Percentiles rank a stretch among this genome's conserved stretches.
phyloP scores from a whole-genome alignment of 2,329 filamentous ascomycete genomes.

The Coniochaeta sp. region DNA sequence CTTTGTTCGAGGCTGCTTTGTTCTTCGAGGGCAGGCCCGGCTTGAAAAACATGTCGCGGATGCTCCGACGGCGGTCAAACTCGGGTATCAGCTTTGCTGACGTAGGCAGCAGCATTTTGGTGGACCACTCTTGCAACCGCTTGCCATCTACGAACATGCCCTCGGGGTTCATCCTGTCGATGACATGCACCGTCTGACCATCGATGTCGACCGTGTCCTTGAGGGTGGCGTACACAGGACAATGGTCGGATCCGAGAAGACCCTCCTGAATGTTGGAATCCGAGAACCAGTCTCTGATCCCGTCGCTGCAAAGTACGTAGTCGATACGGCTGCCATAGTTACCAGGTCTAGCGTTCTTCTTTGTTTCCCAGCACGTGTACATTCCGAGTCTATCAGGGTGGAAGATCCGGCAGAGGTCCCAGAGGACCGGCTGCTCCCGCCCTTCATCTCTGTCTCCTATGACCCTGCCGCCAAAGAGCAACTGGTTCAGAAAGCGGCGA shows the following conservation, averaged over 20 bases:
- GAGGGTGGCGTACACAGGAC: conserved; percentile 76
- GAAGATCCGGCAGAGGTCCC: conserved; percentile 77
- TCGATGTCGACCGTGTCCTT: conserved; percentile 51
- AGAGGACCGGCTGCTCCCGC: conserved; percentile 63
- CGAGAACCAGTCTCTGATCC: conserved; percentile 72
- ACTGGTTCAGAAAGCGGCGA: conserved; percentile 74
- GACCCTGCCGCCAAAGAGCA: conserved; percentile 68
- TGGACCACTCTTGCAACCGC: conserved; percentile 57
- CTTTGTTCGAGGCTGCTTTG: background rate
- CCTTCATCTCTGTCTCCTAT: conserved; percentile 59
- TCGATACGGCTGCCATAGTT: conserved; percentile 93
- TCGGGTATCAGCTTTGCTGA: conserved; percentile 83
- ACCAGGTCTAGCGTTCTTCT: conserved; percentile 88
- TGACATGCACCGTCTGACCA: conserved; percentile 42
- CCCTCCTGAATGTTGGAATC: conserved; percentile 87
- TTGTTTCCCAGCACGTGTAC: conserved; percentile 97
- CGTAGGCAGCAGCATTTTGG: conserved; percentile 60
- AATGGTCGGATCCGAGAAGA: conserved; percentile 91
- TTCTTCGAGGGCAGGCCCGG: conserved; percentile 29
- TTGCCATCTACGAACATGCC: conserved; percentile 63
- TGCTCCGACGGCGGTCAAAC: conserved; percentile 75
- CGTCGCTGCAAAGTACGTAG: conserved; percentile 77
- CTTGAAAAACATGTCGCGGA: conserved; percentile 85
- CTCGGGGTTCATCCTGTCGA: conserved; percentile 70
- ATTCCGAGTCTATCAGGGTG: conserved; percentile 76